Conservation (phyloP, 306 rosid genomes). For the Glycine latifolia region DNA sequence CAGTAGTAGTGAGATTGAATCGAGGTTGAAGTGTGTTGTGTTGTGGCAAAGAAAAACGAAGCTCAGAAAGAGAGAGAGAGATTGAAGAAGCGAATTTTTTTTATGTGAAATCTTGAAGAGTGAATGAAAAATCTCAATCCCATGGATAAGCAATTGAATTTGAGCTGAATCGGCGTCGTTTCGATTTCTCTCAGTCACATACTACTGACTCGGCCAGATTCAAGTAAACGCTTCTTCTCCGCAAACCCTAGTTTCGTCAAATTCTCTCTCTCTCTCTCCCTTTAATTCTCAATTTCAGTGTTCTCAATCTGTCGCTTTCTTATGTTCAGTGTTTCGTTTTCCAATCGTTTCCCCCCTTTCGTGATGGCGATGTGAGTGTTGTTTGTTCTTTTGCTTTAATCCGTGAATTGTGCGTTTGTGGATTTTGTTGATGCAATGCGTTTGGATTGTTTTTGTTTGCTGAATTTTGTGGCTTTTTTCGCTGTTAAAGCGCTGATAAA, state of each 20-base stretch:
- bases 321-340: not conserved
- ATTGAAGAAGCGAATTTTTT: not conserved
- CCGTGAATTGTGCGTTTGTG: constrained; percentile 21
- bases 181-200: constrained; percentile 27
- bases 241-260: constrained; percentile 63
- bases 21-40: constrained; percentile 51
- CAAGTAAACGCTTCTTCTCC: constrained; percentile 48
- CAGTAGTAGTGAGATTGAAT: constrained; percentile 60
- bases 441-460: not conserved
- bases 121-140: not conserved
- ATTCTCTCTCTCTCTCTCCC: not conserved
- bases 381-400: not conserved
- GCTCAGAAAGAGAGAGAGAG: constrained; percentile 32
- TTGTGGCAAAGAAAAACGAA: constrained; percentile 41
- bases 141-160: constrained; percentile 21
- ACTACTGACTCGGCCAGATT: constrained; percentile 57
- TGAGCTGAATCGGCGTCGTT: constrained; percentile 54
- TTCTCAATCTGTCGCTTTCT: not conserved
- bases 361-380: not conserved
- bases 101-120: not conserved
- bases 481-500: constrained; percentile 2
- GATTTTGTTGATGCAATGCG: constrained; percentile 39
- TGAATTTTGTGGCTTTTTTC: not conserved
- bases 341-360: not conserved
- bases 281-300: not conserved